Conservation (phyloP, 1,284 basidiomycete species). For the Cutaneotrichosporon sp. region DNA sequence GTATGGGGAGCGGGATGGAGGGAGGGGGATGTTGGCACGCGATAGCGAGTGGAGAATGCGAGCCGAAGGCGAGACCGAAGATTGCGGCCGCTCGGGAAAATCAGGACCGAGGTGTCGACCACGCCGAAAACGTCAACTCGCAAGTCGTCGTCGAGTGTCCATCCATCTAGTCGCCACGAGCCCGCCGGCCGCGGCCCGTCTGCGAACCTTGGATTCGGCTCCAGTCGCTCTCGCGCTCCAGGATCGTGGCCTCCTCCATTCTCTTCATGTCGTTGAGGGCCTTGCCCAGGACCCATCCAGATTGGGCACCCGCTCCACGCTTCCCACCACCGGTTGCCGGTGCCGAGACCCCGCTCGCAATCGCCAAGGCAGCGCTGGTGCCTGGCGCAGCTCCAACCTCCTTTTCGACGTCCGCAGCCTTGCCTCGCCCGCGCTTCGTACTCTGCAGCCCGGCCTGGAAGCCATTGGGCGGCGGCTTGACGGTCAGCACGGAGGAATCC, state of each 20-base stretch:
- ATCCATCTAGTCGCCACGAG: conserved; percentile 36
- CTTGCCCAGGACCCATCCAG: conserved; percentile 48
- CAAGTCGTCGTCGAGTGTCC: neutral
- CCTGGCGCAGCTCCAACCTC: conserved; percentile 40
- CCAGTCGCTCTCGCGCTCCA: conserved; percentile 52
- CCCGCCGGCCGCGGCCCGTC: conserved; percentile 38
- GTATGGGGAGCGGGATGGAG: neutral
- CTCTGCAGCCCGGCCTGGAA: conserved; percentile 27
- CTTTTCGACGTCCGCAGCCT: conserved; percentile 31
- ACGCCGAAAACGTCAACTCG: neutral
- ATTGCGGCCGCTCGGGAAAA: conserved; percentile 3
- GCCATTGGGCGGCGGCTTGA: conserved; percentile 40
- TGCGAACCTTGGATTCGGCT: conserved; percentile 48
- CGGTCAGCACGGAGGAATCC: conserved; percentile 44
- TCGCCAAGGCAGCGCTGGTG: conserved; percentile 41
- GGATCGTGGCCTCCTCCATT: conserved; percentile 49
- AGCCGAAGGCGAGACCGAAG: neutral
- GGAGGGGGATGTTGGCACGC: neutral
- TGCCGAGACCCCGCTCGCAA: conserved; percentile 35
- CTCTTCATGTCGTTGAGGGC: conserved; percentile 49
- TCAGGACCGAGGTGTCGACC: neutral
- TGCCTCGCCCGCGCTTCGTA: conserved; percentile 45
- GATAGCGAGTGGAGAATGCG: neutral
- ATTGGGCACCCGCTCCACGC: conserved; percentile 40
- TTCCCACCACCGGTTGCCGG: conserved; percentile 29